Percentiles rank a stretch among this genome's conserved stretches.
phyloP scores from a whole-genome alignment of 371 early-diverging fungal genomes.

The Smittium culicis region DNA sequence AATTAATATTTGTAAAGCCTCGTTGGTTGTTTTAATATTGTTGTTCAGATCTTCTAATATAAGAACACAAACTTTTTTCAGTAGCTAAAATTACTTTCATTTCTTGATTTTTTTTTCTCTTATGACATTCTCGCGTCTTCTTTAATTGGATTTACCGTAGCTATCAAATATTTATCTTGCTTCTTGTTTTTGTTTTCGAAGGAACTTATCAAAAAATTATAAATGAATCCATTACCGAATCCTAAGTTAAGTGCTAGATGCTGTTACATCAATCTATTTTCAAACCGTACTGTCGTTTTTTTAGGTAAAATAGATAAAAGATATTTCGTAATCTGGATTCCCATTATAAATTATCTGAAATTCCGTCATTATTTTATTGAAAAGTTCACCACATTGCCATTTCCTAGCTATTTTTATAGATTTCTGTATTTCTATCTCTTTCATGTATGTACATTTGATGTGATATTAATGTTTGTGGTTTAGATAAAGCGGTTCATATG shows the following conservation, averaged over 20 bases:
- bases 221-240: neutral
- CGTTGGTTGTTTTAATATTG: neutral
- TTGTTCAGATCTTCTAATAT: neutral
- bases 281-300: neutral
- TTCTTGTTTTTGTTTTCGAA: neutral
- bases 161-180: neutral
- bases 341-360: neutral
- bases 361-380: neutral
- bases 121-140: neutral
- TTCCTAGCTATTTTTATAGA: neutral
- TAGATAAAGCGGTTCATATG: neutral
- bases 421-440: neutral
- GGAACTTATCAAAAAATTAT: neutral
- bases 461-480: neutral
- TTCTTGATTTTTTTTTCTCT: neutral
- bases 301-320: neutral
- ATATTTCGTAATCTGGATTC: neutral
- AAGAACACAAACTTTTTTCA: neutral
- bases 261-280: neutral
- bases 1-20: neutral
- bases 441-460: neutral
- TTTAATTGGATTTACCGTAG: neutral
- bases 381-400: neutral
- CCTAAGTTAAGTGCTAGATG: neutral
- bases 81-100: neutral